Conservation (phyloP, 345 rosid genomes). For the Melaleuca alternifolia region DNA sequence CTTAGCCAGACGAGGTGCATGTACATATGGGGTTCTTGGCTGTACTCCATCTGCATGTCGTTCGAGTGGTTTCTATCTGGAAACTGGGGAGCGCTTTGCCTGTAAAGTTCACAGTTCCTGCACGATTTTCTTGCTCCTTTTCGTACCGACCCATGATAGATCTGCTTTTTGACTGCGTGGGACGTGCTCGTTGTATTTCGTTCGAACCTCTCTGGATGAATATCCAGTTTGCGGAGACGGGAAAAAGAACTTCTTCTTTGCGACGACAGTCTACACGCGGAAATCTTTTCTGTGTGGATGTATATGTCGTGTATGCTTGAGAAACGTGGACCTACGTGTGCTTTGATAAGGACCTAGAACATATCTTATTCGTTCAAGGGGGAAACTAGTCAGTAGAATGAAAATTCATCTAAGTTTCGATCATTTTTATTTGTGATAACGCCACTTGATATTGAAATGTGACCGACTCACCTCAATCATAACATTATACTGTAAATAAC, state of each 20-base stretch:
- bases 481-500: not conserved
- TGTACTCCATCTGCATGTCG: not conserved
- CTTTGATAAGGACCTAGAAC: no score
- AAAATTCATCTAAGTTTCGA: not conserved
- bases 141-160: not conserved
- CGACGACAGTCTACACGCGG: not conserved
- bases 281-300: not conserved
- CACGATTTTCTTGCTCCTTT: not conserved
- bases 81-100: not conserved
- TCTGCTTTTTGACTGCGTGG: not conserved
- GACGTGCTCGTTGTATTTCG: not conserved
- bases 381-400: not conserved
- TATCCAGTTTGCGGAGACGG: not conserved
- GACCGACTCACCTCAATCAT: not conserved
- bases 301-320: not conserved
- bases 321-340: not conserved
- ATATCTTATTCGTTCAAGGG: not conserved
- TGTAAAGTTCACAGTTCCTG: not conserved
- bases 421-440: not conserved
- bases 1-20: not conserved
- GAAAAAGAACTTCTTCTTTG: not conserved
- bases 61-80: not conserved
- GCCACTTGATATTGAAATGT: accelerated
- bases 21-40: not conserved
- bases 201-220: not conserved